These are phyloP conservation scores for Ulota crispa DNA, from an alignment of 225 moss, liverwort and hornwort species.

Conservation along the genomic window DNA sequence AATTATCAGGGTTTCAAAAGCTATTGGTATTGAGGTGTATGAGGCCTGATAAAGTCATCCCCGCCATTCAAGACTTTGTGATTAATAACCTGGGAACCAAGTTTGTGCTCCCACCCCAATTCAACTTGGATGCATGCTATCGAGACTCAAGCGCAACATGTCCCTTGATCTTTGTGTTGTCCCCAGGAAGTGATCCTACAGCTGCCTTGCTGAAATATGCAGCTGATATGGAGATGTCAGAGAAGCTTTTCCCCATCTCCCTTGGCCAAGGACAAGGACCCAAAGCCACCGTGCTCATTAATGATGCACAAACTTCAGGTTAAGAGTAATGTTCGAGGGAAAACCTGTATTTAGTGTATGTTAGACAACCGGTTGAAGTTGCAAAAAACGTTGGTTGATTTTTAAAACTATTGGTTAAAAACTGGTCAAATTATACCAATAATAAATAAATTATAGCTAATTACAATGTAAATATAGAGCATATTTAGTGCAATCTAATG, in stretches of 20 bases:
- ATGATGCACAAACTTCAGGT: constrained; percentile 73
- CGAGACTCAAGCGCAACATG: constrained; percentile 79
- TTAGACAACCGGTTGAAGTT: too few relatives aligned
- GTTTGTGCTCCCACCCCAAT: constrained; percentile 77
- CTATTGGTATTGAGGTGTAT: constrained; percentile 70
- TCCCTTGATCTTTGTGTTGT: constrained; percentile 85
- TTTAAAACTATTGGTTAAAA: too few relatives aligned
- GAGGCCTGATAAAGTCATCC: constrained; percentile 89
- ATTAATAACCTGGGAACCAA: constrained; percentile 67
- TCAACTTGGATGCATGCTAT: constrained; percentile 81
- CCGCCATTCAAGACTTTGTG: constrained; percentile 88
- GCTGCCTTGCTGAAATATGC: constrained; percentile 76
- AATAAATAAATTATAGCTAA: too few relatives aligned
- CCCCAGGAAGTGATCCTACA: constrained; percentile 89
- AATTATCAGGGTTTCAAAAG: constrained; percentile 61
- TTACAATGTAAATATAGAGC: too few relatives aligned
- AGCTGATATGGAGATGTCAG: constrained; percentile 82
- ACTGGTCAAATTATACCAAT: too few relatives aligned
- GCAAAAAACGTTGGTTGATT: too few relatives aligned
- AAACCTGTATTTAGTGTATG: too few relatives aligned
- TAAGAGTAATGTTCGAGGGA: too few relatives aligned
- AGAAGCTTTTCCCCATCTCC: constrained; percentile 81
- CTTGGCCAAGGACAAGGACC: constrained; percentile 97
- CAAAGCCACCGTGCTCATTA: constrained; percentile 77
- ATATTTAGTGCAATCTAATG: too few relatives aligned